Evolutionary conservation across 176 grass and related monocot species (phyloP).

Genomic region (Neostapfia colusana): DNA sequence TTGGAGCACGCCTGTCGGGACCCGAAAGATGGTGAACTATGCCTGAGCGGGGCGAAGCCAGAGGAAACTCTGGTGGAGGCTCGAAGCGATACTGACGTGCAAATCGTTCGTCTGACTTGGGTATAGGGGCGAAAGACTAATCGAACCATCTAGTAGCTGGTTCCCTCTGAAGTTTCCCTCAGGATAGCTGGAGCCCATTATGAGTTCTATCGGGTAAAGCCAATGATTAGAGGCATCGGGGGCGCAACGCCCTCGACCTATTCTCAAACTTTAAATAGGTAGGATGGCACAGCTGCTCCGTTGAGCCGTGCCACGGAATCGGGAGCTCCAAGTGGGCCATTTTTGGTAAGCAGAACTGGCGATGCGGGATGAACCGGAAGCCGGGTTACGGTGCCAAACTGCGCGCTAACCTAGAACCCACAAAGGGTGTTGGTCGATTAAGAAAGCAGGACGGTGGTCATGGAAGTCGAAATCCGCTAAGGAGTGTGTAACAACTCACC

Average conservation of each 20-base stretch:
- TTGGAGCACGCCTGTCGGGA: no score
- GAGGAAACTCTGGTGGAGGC: no score
- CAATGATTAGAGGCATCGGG: constrained; percentile 87
- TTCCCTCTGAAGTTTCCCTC: constrained; percentile 88
- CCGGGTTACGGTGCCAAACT: constrained; percentile 67
- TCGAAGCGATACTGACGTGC: no score
- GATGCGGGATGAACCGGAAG: constrained; percentile 75
- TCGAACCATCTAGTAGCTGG: constrained; percentile 90
- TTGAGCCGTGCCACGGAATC: constrained; percentile 40
- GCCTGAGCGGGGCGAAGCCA: no score
- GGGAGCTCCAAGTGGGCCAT: constrained; percentile 69
- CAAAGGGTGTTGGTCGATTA: constrained; percentile 24
- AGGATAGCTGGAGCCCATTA: constrained; percentile 66
- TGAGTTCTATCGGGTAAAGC: constrained; percentile 80
- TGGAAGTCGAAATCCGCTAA: constrained; percentile 56
- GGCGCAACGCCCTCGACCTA: constrained; percentile 74
- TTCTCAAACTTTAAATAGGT: constrained; percentile 96
- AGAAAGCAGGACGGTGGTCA: constrained; percentile 45
- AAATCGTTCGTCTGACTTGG: no score
- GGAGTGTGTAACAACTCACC: constrained; percentile 76
- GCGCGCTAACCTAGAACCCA: constrained; percentile 50
- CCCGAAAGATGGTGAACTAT: no score
- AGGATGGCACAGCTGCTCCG: constrained; percentile 19
- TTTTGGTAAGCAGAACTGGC: constrained; percentile 83
- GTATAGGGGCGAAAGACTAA: constrained; percentile 93